Conservation (phyloP, 2,329 filamentous ascomycete species). For the Penicillium sp. region DNA sequence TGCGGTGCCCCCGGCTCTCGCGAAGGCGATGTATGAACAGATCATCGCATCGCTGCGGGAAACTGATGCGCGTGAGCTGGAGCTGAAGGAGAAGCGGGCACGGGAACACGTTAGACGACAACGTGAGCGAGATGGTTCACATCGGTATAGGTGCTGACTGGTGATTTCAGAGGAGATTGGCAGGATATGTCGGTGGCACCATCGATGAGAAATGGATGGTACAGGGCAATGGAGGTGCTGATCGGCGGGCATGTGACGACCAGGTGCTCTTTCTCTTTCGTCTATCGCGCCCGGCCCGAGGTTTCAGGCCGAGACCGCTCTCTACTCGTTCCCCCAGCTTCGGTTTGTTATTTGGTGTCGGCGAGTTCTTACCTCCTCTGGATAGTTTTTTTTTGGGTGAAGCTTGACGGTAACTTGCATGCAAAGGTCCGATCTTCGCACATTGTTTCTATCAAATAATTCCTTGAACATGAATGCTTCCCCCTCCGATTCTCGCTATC, state of each 20-base stretch:
- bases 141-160: neutral
- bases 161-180: neutral
- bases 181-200: neutral
- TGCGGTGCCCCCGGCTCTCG: slow-evolving; percentile 67
- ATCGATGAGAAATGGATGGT: neutral
- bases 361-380: slow-evolving; percentile 3
- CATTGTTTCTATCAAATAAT: neutral
- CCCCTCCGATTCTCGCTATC: slow-evolving; percentile 3
- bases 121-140: neutral
- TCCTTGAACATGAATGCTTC: neutral
- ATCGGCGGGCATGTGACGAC: slow-evolving; percentile 9
- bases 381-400: neutral
- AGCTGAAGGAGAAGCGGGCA: neutral
- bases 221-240: neutral
- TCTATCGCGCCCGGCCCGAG: neutral
- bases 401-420: neutral
- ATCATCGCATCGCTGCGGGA: slow-evolving; percentile 42
- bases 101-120: neutral
- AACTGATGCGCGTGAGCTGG: slow-evolving; percentile 39
- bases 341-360: neutral
- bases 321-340: neutral
- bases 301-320: neutral
- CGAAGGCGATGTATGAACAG: slow-evolving; percentile 44
- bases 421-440: neutral
- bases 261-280: neutral